Evolutionary conservation across 2,329 filamentous ascomycete species (phyloP).

Genomic region (Trichocomaceae sp.): DNA sequence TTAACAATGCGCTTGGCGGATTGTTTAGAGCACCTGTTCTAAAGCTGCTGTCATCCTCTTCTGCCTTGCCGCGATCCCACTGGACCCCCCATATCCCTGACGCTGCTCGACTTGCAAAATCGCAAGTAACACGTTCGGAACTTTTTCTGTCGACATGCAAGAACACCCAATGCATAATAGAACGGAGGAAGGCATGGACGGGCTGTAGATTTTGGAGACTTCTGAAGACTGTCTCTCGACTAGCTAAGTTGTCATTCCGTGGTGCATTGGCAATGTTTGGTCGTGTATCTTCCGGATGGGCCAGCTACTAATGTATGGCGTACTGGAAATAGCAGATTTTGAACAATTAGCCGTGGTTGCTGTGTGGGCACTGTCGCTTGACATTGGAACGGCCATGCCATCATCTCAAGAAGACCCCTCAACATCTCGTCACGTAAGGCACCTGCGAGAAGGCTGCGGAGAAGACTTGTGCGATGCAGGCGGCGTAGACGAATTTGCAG

Average conservation of each 20-base stretch:
- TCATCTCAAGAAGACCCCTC: slow-evolving; percentile 52
- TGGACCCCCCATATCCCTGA: too few species aligned
- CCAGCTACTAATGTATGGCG: slow-evolving; percentile 51
- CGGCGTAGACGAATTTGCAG: slow-evolving; percentile 31
- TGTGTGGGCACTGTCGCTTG: slow-evolving; percentile 44
- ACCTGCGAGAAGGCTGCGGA: slow-evolving; percentile 30
- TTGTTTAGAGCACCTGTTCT: background rate
- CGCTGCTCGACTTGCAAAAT: too few species aligned
- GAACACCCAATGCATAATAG: slow-evolving; percentile 29
- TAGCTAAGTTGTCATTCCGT: too few species aligned
- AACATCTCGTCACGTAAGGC: slow-evolving; percentile 49
- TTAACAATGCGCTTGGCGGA: background rate
- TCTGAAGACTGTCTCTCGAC: too few species aligned
- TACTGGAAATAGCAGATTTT: slow-evolving; percentile 50
- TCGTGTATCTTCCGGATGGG: too few species aligned
- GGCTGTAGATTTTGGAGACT: too few species aligned
- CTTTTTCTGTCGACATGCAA: slow-evolving; percentile 25
- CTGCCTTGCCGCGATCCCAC: slow-evolving; percentile 6
- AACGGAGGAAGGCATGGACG: slow-evolving; percentile 22
- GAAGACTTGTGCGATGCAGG: slow-evolving; percentile 36
- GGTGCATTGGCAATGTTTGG: too few species aligned
- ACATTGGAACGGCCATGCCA: slow-evolving; percentile 53
- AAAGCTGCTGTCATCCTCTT: background rate
- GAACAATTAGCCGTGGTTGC: slow-evolving; percentile 43
- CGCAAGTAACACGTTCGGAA: slow-evolving; percentile 22